Base-by-base conservation (phyloP, 1,139 yeast species). In the Pneumocystis sp. region DNA sequence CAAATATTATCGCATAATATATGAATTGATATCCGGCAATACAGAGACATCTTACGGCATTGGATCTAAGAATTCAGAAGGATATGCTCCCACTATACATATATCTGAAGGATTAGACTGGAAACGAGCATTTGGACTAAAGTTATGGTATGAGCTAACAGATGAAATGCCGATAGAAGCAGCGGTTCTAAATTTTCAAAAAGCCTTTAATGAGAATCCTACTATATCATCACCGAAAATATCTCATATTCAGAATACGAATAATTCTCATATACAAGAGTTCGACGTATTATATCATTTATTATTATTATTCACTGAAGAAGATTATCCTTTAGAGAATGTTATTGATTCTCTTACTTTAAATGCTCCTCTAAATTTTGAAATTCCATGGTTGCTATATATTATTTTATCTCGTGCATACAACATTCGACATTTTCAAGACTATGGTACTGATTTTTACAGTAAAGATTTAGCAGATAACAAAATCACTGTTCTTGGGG, bases 11-110 rank as follows among this genome's bases (percentile, higher is more conserved):
- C 73, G 83, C 6, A 83, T 83, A 67, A 79, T 89, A 0, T 86
- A 85, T 73, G 83, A 83, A 68, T 75, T 91, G 2, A 77, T 91
- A 29, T 78, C 87, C 1, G 95, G 96, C 15, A 73, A 76, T 59
- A 71, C 72, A 5, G 66, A 70, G 1, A 65, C 69, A n/a, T 63
- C 74, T 6, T 76, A 73, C 67, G 74, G 73, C 1, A 67, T 67
- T 1, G 25, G 40, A n/a, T 59, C 29, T 37, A 64, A 64, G 35
- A 63, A 2, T 65, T 45, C 64, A 8, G 68, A 65, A 44, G 72
- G 70, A 21, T 63, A 66, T 37, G 73, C 73, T 7, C 74, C 70
- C n/a, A 66, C 70, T 8, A 66, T 77, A 6, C 74, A 77, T 37
- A 75, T 82, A 31, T 69, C 80, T 1, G 76, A 75, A 0, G 82